Conservation (phyloP, 1,284 basidiomycete species). For the Retiboletus fuscus region DNA sequence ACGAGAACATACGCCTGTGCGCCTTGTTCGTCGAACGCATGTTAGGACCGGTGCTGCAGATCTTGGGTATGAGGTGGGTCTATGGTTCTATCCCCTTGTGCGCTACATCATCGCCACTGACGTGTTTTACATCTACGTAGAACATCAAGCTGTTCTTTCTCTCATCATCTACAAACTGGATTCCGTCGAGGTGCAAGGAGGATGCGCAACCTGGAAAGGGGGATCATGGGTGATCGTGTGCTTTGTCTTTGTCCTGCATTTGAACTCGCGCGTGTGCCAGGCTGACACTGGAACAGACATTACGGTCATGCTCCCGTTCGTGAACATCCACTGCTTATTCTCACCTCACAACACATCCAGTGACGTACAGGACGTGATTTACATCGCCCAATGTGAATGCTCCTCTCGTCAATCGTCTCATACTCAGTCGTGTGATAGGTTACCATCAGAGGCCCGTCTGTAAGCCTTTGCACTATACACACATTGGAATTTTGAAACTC, state of each 20-base stretch:
- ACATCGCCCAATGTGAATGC: slow-evolving; percentile 75
- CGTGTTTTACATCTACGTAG: slow-evolving; percentile 15
- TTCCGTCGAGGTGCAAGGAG: slow-evolving; percentile 49
- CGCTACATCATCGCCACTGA: neutral
- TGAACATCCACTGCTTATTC: slow-evolving; percentile 28
- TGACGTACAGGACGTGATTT: slow-evolving; percentile 78
- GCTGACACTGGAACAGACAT: slow-evolving; percentile 47
- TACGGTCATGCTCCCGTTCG: slow-evolving; percentile 59
- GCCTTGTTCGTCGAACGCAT: slow-evolving; percentile 60
- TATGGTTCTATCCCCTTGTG: neutral
- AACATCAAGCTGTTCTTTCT: slow-evolving; percentile 63
- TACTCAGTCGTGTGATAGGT: slow-evolving; percentile 57
- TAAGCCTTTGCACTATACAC: slow-evolving; percentile 48
- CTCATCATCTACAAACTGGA: slow-evolving; percentile 62
- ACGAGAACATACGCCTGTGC: slow-evolving; percentile 50
- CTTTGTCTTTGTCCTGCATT: neutral
- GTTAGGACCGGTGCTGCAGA: slow-evolving; percentile 57
- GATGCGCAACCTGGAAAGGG: slow-evolving; percentile 47
- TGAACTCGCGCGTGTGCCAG: neutral
- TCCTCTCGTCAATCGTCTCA: neutral
- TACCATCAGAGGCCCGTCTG: slow-evolving; percentile 69
- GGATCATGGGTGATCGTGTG: slow-evolving; percentile 54
- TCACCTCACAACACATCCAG: slow-evolving; percentile 48
- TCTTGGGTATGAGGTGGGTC: slow-evolving; percentile 59
- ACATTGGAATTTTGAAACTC: neutral